Base-by-base conservation (phyloP, 805 yeast species). In the Pichia insulana region DNA sequence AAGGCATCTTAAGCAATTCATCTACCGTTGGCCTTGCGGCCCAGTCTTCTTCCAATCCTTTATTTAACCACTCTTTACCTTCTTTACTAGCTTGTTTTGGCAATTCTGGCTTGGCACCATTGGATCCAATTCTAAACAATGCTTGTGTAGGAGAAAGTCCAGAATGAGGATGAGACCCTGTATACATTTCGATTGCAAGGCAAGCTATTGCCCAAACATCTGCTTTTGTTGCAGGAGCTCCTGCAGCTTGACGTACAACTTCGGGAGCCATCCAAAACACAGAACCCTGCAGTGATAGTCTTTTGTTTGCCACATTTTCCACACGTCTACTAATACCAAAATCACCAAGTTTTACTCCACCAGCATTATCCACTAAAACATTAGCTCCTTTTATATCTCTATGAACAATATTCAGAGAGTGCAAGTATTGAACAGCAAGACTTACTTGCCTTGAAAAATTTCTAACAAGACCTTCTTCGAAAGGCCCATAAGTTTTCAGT, bases 181-280 rank as follows among this genome's bases (percentile, higher is more conserved):
- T 88, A 54, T 86, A 80, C 95, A 92, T 88, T 61, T 92, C 98
- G 28, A 92, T 80, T 12, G 90, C 75, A 20, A 92, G 71, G 60
- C 97, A 92, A 0, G 97, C 98, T 9, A 94, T 82, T 0, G 96
- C 86, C 98, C 98, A 92, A 20, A 92, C 87, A 59, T 92, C 98
- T 0, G 96, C 95, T 61, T 86, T 87, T 31, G 83, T 80, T 1
- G 97, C 90, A 12, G 31, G 41, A 90, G 85, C 0, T 88, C 85
- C 2, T 85, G 80, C 56, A 89, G 97, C 54, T 88, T 86, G 15
- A n/a, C 31, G 31, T 12, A 92, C 97, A 8, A 92, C 97, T 59
- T 92, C 98, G 0, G 98, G 98, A 0, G 98, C 97, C 98, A 92
- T 92, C 97, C 98, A 92, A 57, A 82, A 92, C 0, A 90, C 88